Evolutionary conservation across 1,139 yeast genomes (phyloP).

Genomic region (Kodamaea sp.): DNA sequence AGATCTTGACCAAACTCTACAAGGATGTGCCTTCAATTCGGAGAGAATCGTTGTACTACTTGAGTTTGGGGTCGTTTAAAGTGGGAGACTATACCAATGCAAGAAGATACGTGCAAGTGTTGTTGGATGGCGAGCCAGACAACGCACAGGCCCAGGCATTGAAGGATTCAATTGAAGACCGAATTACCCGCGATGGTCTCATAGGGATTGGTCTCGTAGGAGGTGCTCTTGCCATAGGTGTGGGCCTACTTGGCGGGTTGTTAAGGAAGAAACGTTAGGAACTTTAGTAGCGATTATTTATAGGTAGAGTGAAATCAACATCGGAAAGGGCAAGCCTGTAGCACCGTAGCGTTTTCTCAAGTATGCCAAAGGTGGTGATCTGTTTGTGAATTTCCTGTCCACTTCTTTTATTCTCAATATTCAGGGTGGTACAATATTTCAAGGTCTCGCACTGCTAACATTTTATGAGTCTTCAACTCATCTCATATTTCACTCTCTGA

Average conservation of each 20-base stretch:
- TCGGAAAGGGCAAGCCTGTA: too few species aligned
- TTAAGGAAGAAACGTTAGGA: constrained; percentile 42
- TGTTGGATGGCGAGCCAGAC: constrained; percentile 78
- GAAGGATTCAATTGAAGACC: constrained; percentile 77
- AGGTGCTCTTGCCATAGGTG: constrained; percentile 80
- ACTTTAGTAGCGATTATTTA: too few species aligned
- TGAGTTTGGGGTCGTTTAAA: constrained; percentile 86
- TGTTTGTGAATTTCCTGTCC: too few species aligned
- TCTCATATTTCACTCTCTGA: too few species aligned
- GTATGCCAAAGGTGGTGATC: too few species aligned
- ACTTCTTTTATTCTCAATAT: too few species aligned
- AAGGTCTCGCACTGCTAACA: too few species aligned
- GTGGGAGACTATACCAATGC: constrained; percentile 87
- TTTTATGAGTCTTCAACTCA: too few species aligned
- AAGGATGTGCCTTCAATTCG: constrained; percentile 80
- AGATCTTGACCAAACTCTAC: constrained; percentile 70
- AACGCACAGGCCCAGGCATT: constrained; percentile 75
- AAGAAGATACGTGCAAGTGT: constrained; percentile 77
- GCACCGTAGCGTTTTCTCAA: too few species aligned
- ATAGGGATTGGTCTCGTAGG: constrained; percentile 87
- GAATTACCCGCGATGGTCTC: constrained; percentile 81
- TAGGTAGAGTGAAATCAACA: too few species aligned
- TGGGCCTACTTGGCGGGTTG: constrained; percentile 63
- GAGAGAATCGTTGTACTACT: constrained; percentile 85
- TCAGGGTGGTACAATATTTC: too few species aligned